Evolutionary conservation across 495 filamentous ascomycete genomes (phyloP).

Genomic region (Entonaema liquescens): DNA sequence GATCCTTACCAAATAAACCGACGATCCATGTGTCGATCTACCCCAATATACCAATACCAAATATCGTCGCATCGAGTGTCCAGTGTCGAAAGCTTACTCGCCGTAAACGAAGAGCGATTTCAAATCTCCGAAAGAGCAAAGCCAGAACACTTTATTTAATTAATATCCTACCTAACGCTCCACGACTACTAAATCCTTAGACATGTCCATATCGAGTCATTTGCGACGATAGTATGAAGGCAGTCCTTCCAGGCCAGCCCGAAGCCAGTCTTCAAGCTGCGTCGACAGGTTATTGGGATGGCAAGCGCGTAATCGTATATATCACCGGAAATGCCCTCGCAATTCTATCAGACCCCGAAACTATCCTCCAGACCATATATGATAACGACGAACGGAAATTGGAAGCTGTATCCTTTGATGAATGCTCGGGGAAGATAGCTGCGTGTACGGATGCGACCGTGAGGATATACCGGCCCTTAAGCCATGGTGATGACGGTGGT

Average conservation of each 20-base stretch:
- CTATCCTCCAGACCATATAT: conserved; percentile 90
- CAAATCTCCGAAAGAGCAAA: conserved; percentile 1
- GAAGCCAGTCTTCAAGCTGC: conserved; percentile 89
- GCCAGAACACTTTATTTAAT: conserved; percentile 6
- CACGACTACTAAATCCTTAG: conserved; percentile 25
- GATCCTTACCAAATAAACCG: conserved; percentile 6
- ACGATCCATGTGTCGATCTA: conserved; percentile 6
- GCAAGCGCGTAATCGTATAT: conserved; percentile 85
- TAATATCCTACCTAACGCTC: neutral
- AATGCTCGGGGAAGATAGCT: conserved; percentile 86
- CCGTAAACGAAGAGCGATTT: neutral
- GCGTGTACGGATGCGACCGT: conserved; percentile 70
- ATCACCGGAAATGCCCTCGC: conserved; percentile 88
- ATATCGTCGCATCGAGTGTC: neutral
- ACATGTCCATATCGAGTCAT: conserved; percentile 39
- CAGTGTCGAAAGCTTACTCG: conserved; percentile 2
- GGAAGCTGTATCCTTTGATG: conserved; percentile 79
- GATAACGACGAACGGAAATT: conserved; percentile 77
- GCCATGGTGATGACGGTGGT: conserved; percentile 65
- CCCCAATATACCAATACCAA: neutral
- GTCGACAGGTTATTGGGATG: conserved; percentile 84
- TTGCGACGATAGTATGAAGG: conserved; percentile 64
- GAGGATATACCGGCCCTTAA: conserved; percentile 82
- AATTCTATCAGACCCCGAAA: conserved; percentile 77
- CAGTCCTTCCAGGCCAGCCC: conserved; percentile 90